Percentiles rank a stretch among this genome's conserved stretches.
These are phyloP conservation scores for Jatropha curcas DNA, from an alignment of 345 rosid species.

Conservation along the genomic window DNA sequence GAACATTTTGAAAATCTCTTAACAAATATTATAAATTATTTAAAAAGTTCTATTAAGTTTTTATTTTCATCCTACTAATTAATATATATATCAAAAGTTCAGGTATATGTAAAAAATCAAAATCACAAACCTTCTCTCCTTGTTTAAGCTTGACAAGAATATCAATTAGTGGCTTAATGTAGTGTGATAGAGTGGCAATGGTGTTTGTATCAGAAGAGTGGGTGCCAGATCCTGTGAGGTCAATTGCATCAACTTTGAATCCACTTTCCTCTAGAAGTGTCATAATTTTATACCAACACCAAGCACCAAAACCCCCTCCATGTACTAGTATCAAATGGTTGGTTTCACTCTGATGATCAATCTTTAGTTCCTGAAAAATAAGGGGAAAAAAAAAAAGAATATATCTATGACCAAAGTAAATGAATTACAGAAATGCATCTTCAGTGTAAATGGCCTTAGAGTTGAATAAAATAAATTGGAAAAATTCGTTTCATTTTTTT, in stretches of 20 bases:
- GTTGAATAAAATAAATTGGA: too few relatives aligned
- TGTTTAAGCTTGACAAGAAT: constrained; percentile 30
- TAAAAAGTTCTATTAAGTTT: too few relatives aligned
- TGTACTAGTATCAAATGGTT: constrained; percentile 68
- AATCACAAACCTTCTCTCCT: constrained; percentile 31
- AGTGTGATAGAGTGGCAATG: constrained; percentile 35
- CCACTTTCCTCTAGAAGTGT: constrained; percentile 59
- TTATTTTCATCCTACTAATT: too few relatives aligned
- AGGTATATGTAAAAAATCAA: background rate
- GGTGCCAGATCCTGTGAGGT: constrained; percentile 64
- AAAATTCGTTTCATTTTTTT: too few relatives aligned
- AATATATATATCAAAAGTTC: too few relatives aligned
- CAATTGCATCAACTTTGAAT: constrained; percentile 59
- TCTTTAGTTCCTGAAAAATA: constrained; percentile 20
- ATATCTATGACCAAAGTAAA: background rate
- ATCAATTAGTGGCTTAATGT: constrained; percentile 38
- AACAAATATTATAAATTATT: background rate
- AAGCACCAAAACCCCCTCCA: constrained; percentile 90
- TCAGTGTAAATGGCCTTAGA: background rate
- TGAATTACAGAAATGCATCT: background rate
- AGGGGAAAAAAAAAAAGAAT: background rate
- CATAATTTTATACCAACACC: constrained; percentile 87
- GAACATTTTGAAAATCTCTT: too few relatives aligned
- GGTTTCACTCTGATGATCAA: constrained; percentile 49
- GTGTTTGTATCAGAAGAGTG: constrained; percentile 49